Base-by-base conservation (phyloP, 176 grass and related monocot species). In the Poa pratensis region DNA sequence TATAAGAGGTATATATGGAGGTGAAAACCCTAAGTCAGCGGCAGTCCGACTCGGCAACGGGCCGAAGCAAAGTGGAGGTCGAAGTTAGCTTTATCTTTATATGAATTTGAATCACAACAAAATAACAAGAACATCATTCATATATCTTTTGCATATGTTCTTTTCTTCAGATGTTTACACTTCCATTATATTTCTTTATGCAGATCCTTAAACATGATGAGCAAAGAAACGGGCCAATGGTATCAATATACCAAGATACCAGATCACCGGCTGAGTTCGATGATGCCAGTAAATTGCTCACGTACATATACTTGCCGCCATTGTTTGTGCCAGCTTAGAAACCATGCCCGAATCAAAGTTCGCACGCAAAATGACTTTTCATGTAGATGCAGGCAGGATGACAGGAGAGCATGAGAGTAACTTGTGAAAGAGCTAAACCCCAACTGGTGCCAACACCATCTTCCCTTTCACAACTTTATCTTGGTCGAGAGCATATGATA, bases 111-210 rank as follows among this genome's bases (percentile, higher is more conserved):
- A 30, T 30, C 28, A 30, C 28, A 30, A 30, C 1, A 30, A 30
- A 30, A 30, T 30, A 30, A 30, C 28, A 8, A 32, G 35, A 39
- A 39, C 39, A 42, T 45, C 42, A 45, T 42, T 15, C 1, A 17
- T 45, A 1, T 11, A 3, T 43, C 73, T 63, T 86, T 82, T 22
- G 79, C 7, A 78, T 37, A 73, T 65, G 57, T 83, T 83, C 84
- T 73, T 90, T 86, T 49, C 84, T 66, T 65, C 43, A 40, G 13
- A 66, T 65, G 43, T 76, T 37, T 53, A 43, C 58, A 34, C 14
- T 76, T 84, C 24, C n/a, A 65, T 76, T 84, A 7, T 27, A 3
- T 17, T 50, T 7, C 37, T 61, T 84, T 78, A 34, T 1, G 23
- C 16, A 0, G 79, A 73, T 26, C 5, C 66, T 24, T 22, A 19